Evolutionary conservation across 1,284 basidiomycete genomes (phyloP), one percentile per base, ranked within the genome.

Genomic region (Irpex sp.): DNA sequence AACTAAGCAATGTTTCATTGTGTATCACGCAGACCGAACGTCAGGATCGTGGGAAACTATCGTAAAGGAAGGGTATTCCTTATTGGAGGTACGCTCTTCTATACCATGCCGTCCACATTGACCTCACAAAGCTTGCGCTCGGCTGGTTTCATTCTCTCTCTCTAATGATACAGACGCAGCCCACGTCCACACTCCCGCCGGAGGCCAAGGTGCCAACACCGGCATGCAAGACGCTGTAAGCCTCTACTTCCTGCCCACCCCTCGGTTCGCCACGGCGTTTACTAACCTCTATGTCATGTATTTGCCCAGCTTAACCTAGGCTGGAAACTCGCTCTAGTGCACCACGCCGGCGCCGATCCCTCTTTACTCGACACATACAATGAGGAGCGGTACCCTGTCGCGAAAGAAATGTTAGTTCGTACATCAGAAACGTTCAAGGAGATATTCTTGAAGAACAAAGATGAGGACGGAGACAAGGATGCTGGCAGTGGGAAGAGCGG

Each of bases 11-110:
- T 6, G 4, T 4, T 11, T 13, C 5, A 26, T 13, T 33, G 19
- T 9, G 8, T 13, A 5, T 8, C n/a, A 7, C 1, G 21, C 21
- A 76, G 76, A 26, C 69, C 72, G 1, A 76, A 75, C 63, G 72
- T 76, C 46, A 64, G 75, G 2, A 72, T 76, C 67, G 72, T 72
- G 3, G 66, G 73, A 13, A 67, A 68, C 43, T 75, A 77, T 60
- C 62, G 62, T 8, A 65, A 67, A 33, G 76, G 71, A 3, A 63
- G 73, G 19, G 71, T 70, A 3, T 75, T 76, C 56, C 13, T 54
- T 11, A 11, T 33, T 6, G 50, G 50, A 55, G 51, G 53, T 43
- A 39, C 3, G 53, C 21, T 53, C 31, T 6, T 6, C 5, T 33
- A 6, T 6, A 33, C 5, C 31, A 33, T 6, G 31, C 31, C 31